A percentile compares a stretch with the other conserved stretches of the same genome.
Conservation (phyloP, 768 basidiomycete genomes). For the Suillus alpinus region DNA sequence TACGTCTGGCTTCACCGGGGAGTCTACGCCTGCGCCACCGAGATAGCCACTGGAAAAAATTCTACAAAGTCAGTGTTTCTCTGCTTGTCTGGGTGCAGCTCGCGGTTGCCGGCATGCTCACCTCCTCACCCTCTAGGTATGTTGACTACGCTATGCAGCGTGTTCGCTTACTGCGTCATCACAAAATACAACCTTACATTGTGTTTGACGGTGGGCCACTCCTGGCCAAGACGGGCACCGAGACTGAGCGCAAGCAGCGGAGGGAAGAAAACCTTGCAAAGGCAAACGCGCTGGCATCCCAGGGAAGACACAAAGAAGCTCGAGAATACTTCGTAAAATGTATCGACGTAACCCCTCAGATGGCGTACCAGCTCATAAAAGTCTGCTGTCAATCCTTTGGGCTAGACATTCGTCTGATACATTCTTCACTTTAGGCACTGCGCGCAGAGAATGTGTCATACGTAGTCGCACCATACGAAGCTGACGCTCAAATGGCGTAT, state of each 20-base stretch:
- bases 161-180: conserved; percentile 80
- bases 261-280: conserved; percentile 75
- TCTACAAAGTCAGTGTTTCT: conserved; percentile 71
- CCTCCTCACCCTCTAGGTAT: conserved; percentile 53
- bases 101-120: background rate
- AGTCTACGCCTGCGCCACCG: conserved; percentile 85
- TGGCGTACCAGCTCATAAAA: conserved; percentile 98
- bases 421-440: conserved; percentile 59
- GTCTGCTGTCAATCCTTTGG: conserved; percentile 24
- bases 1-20: conserved; percentile 95
- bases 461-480: conserved; percentile 97
- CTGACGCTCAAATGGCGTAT: conserved; percentile 94
- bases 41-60: conserved; percentile 79
- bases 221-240: conserved; percentile 91
- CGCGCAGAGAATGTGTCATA: conserved; percentile 78
- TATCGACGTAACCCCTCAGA: conserved; percentile 93
- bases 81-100: background rate
- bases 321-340: conserved; percentile 88
- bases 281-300: conserved; percentile 69
- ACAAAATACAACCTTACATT: conserved; percentile 83
- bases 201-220: conserved; percentile 97
- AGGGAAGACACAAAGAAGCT: conserved; percentile 79
- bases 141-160: conserved; percentile 96
- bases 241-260: conserved; percentile 70
- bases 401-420: conserved; percentile 5